Evolutionary conservation across 2,329 filamentous ascomycete genomes (phyloP), one percentile per base, ranked within the genome.

Genomic region (Thielaviopsis populi): DNA sequence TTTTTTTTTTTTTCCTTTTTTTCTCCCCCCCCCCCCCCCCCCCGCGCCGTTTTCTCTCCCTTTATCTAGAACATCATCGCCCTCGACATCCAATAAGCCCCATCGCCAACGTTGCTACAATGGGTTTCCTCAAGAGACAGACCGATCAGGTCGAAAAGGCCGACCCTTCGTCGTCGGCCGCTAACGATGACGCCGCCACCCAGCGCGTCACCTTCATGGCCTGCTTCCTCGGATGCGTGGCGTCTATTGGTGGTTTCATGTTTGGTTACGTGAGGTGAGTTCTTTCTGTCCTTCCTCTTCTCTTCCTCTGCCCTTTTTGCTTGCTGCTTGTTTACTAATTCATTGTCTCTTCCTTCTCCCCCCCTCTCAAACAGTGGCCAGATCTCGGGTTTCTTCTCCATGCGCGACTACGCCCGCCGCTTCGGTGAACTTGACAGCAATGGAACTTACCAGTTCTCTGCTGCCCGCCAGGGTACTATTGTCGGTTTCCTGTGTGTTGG

Each of bases 401-500:
- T 85, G 82, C 59, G 72, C 1, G 78, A 86, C 70, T 86, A 79
- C 67, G 73, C 75, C 40, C 66, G 69, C 2, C 79, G 83, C 48
- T 86, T 86, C 68, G 81, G 80, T 37, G 70, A 77, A 40, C 67
- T 70, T 48, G 10, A 48, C 42, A 64, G 70, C 24, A 68, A 74
- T 41, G 77, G 76, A 59, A 67, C 69, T 0, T 76, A 77, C 68
- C 68, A 70, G 22, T 87, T 87, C 72, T 79, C 76, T 63, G 79
- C 84, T 19, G 79, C 78, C 5, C 77, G 83, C 63, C 82, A 84
- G 68, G 85, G 84, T 61, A 80, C 82, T 17, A 83, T 87, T 65
- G 80, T 83, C 63, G 83, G 80, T 68, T 75, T 87, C n/a, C 75
- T 85, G 50, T 80, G 80, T 13, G 77, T 84, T 62, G 84, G 84